Percentiles rank a stretch among this genome's conserved stretches.
phyloP scores from a whole-genome alignment of 805 yeast species.

The Candida coleopterorum region DNA sequence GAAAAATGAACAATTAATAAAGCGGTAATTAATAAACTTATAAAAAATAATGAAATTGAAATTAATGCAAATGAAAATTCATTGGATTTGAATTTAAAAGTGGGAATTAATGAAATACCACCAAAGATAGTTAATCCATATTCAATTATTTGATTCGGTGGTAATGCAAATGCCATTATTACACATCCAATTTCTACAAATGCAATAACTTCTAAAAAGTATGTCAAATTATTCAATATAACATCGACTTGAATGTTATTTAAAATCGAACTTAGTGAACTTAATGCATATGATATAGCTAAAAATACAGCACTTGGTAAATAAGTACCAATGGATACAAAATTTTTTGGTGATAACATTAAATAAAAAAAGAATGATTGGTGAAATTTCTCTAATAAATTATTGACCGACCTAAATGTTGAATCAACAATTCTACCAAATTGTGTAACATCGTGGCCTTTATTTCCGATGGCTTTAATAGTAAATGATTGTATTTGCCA shows the following conservation, averaged over 20 bases:
- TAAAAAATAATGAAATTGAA: conserved; percentile 48
- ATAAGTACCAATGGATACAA: conserved; percentile 92
- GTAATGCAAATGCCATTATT: conserved; percentile 21
- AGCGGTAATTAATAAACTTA: conserved; percentile 67
- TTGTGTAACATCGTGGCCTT: conserved; percentile 78
- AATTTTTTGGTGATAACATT: conserved; percentile 67
- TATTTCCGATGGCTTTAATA: conserved; percentile 58
- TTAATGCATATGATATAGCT: conserved; percentile 63
- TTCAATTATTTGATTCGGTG: conserved; percentile 17
- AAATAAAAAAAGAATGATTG: conserved; percentile 94
- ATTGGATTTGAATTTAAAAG: conserved; percentile 13
- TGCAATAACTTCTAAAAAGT: conserved; percentile 23
- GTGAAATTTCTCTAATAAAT: conserved; percentile 90
- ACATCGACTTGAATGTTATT: conserved; percentile 26
- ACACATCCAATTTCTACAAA: conserved; percentile 22
- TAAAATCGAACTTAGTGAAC: conserved; percentile 56
- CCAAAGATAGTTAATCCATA: conserved; percentile 8
- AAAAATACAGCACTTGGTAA: conserved; percentile 78
- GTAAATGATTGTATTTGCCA: conserved; percentile 94
- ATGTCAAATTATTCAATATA: conserved; percentile 19
- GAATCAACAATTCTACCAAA: conserved; percentile 90
- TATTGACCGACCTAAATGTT: conserved; percentile 81
- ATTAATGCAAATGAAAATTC: conserved; percentile 22
- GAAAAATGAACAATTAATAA: conserved; percentile 81
- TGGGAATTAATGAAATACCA: conserved; percentile 2